Base-by-base conservation (phyloP, 495 filamentous ascomycete species). In the Neurospora sp. region DNA sequence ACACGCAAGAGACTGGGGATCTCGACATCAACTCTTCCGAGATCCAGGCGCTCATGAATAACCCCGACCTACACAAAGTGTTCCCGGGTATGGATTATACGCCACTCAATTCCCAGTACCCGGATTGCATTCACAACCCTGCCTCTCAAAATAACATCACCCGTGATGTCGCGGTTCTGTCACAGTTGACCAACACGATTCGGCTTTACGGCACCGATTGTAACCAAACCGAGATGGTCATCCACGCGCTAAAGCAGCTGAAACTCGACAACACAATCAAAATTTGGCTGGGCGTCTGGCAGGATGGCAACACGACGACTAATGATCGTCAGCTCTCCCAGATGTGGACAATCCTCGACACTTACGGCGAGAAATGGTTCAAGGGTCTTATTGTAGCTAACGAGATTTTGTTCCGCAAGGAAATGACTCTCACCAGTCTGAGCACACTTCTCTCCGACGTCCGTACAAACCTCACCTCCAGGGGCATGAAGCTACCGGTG, bases 31-130 rank as follows among this genome's bases (percentile, higher is more conserved):
- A 97, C 76, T 95, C 93, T 0, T 72, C 83, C 6, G 92, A 97
- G 83, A 97, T 98, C 81, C 86, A 95, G 81, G 85, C 84, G 6
- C 84, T 98, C 14, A 86, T 98, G 87, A 89, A 90, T 77, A 97
- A 97, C 80, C 75, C 81, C 0, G 82, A 93, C 74, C 85, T 99
- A 16, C 93, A 97, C 83, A 96, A 93, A 80, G 94, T 98, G 12
- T 98, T 99, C 79, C 93, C 93, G 0, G 96, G 94, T n/a, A 92
- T 99, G 75, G 96, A 97, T 81, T 99, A 99, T 79, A 98, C 95
- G 0, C 94, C 96, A 0, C 89, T 95, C 81, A 92, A 94, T 78
- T 89, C 93, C 0, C 94, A 97, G 78, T 97, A 95, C 76, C 96
- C 96, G 10, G 90, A 91, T 4, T 99, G 96, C 82, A 75, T 95